Conservation (phyloP, 208 protist species). For the Acanthamoeba triangularis region DNA sequence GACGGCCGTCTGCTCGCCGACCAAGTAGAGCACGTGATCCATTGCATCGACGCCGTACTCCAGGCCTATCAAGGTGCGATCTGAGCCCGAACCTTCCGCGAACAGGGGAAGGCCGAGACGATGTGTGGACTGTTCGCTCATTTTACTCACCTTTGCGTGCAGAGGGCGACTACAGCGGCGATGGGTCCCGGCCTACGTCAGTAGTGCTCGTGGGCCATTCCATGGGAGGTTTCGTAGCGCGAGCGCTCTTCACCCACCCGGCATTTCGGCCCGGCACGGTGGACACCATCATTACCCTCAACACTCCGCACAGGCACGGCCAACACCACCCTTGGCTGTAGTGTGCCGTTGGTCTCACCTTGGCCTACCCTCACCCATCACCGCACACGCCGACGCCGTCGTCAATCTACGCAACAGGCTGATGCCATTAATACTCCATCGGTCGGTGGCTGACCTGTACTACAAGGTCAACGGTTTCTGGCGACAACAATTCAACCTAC, state of each 20-base stretch:
- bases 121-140: neutral
- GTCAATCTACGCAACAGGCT: neutral
- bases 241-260: conserved; percentile 34
- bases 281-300: conserved; percentile 59
- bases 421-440: conserved; percentile 15
- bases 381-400: neutral
- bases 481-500: neutral
- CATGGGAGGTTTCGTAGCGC: conserved; percentile 71
- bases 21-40: conserved; percentile 37
- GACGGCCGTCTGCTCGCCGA: conserved; percentile 36
- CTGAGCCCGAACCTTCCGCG: too few relatives aligned
- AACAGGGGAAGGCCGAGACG: neutral
- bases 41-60: conserved; percentile 62
- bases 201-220: conserved; percentile 73
- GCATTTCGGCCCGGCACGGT: neutral
- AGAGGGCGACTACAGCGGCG: too few relatives aligned
- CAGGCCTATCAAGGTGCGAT: neutral
- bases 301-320: conserved; percentile 48
- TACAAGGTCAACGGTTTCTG: conserved; percentile 71
- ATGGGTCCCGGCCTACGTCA: neutral
- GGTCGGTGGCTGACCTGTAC: conserved; percentile 63
- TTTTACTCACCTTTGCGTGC: neutral
- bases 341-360: neutral
- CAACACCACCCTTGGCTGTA: neutral
- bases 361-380: too few relatives aligned